These are phyloP conservation scores for Aspergillus transmontanensis DNA, from an alignment of 2,329 filamentous ascomycete genomes.

Conservation along the genomic window DNA sequence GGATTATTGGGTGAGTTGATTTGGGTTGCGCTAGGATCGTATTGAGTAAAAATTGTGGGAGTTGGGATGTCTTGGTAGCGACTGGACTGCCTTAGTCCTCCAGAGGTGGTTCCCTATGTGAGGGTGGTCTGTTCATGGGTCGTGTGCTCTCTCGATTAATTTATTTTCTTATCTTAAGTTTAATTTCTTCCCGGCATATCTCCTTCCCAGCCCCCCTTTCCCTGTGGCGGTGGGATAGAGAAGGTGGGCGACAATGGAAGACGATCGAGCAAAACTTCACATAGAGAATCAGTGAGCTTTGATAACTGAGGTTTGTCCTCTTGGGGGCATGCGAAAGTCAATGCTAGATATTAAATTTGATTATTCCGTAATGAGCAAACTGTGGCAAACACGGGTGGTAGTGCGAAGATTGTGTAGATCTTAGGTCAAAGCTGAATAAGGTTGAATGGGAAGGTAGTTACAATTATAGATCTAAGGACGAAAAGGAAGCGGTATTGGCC, in stretches of 20 bases:
- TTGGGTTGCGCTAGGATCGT: constrained; percentile 2
- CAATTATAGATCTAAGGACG: not conserved
- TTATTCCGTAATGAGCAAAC: not conserved
- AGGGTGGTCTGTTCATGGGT: not conserved
- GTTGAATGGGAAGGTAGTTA: not conserved
- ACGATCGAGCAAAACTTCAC: not conserved
- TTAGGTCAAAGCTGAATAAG: not conserved
- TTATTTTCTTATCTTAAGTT: not conserved
- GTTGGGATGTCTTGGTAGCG: not conserved
- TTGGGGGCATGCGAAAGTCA: no score
- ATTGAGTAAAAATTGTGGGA: not conserved
- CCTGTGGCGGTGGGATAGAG: not conserved
- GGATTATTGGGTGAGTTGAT: not conserved
- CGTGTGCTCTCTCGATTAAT: not conserved
- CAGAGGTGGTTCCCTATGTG: not conserved
- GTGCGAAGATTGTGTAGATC: not conserved
- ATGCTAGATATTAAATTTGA: not conserved
- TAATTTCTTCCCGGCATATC: not conserved
- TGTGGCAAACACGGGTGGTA: not conserved
- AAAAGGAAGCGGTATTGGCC: not conserved
- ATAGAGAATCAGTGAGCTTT: not conserved
- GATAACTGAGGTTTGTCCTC: not conserved
- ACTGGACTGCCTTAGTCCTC: not conserved
- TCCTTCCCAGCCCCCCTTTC: not conserved
- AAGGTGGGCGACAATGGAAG: not conserved